These are phyloP conservation scores for Physaria fendleri DNA, from an alignment of 345 rosid species.

Conservation along the genomic window DNA sequence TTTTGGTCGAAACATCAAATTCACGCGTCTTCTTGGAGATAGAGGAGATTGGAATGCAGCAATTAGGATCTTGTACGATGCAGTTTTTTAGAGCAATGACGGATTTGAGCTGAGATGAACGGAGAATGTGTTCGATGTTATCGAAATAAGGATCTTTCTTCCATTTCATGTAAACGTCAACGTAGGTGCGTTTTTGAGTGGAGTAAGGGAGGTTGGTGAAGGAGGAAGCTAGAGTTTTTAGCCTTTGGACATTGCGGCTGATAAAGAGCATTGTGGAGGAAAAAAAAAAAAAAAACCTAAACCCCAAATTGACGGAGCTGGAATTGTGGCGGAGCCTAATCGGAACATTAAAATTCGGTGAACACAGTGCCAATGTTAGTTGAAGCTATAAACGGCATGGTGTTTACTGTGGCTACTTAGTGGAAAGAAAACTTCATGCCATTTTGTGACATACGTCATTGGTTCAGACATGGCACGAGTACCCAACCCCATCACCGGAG, in stretches of 20 bases:
- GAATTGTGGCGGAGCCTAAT: background rate
- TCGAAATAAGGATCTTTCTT: slow-evolving; percentile 67
- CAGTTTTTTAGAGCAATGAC: slow-evolving; percentile 60
- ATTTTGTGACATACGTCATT: background rate
- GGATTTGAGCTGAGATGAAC: slow-evolving; percentile 59
- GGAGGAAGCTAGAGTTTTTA: slow-evolving; percentile 29
- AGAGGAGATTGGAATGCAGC: slow-evolving; percentile 62
- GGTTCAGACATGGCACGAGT: slow-evolving; percentile 13
- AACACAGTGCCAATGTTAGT: background rate
- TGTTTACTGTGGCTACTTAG: background rate
- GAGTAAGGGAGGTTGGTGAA: background rate
- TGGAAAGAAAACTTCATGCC: background rate
- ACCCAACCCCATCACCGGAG: slow-evolving; percentile 1
- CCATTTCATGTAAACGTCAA: slow-evolving; percentile 89
- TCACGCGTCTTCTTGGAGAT: slow-evolving; percentile 66
- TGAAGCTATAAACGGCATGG: background rate
- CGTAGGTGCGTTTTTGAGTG: slow-evolving; percentile 45
- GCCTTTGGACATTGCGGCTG: slow-evolving; percentile 30
- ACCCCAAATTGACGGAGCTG: background rate
- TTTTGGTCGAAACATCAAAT: slow-evolving; percentile 62
- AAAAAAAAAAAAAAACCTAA: background rate
- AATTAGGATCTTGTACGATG: slow-evolving; percentile 39
- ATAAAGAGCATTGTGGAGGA: slow-evolving; percentile 33
- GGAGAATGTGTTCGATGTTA: slow-evolving; percentile 62
- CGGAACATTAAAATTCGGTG: background rate